Conservation (phyloP, 164 flowering plant species). For the Santalum album region DNA sequence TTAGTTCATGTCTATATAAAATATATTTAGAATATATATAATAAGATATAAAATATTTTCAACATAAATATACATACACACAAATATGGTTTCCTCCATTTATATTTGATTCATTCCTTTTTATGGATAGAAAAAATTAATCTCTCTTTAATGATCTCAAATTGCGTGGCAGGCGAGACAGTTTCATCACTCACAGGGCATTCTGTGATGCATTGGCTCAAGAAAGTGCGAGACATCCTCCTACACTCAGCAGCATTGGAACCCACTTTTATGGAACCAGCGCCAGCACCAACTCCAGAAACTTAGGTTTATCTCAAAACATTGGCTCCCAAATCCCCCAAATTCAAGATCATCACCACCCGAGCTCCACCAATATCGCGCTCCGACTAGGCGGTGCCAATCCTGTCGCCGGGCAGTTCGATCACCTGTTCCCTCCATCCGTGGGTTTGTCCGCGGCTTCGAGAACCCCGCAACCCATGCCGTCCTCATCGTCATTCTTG, state of each 20-base stretch:
- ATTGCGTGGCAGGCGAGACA: conserved; percentile 83
- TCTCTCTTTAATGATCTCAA: too few relatives aligned
- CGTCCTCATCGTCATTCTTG: conserved; percentile 26
- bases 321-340: conserved; percentile 36
- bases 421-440: conserved; percentile 30
- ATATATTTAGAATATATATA: too few relatives aligned
- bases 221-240: conserved; percentile 61
- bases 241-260: conserved; percentile 44
- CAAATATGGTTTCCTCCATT: too few relatives aligned
- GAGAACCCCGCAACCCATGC: conserved; percentile 12
- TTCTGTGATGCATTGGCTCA: conserved; percentile 91
- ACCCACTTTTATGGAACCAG: conserved; percentile 47
- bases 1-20: too few relatives aligned
- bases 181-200: conserved; percentile 88
- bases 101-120: too few relatives aligned
- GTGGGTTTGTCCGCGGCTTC: conserved; percentile 15
- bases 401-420: conserved; percentile 27
- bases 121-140: too few relatives aligned
- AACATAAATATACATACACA: too few relatives aligned
- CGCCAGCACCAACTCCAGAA: conserved; percentile 26
- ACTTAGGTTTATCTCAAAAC: conserved; percentile 41
- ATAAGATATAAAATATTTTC: too few relatives aligned
- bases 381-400: background rate
- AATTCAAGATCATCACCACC: conserved; percentile 31
- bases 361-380: conserved; percentile 4